Base-by-base conservation (phyloP, 2,329 filamentous ascomycete genomes). In the Acrocalymma vagum region DNA sequence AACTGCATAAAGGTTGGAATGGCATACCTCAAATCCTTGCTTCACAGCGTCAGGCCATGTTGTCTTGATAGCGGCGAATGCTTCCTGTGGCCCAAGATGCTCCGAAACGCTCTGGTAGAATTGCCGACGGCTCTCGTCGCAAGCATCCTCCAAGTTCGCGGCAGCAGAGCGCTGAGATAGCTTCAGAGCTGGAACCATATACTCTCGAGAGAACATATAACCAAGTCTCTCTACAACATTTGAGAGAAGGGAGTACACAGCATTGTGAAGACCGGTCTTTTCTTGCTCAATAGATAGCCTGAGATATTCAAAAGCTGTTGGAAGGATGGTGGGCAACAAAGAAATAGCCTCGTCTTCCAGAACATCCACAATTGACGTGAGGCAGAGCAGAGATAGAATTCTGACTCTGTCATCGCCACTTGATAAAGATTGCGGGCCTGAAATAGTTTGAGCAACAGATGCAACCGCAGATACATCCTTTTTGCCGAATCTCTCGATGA, bases 401-500 rank as follows among this genome's bases (percentile, higher is more conserved):
- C 86, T 86, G 31, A 96, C 81, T 17, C 83, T 82, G 52, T 81
- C 76, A 58, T 95, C 88, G 9, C 79, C 71, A 64, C 88, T 86
- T 24, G 87, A 88, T 32, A 97, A 80, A 50, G 90, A 93, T 51
- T 87, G 78, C 38, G 84, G 75, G 27, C 91, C 85, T 24, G 88
- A 85, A 57, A 99, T 87, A 2, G 86, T 87, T 44, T 84, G 78
- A 4, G 91, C 90, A 5, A 91, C 87, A 4, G 82, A 81, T 17
- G 87, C 79, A 29, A 96, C 87, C 29, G 84, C 85, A 53, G 87
- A 83, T 2, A 87, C 78, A 60, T 96, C 89, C 67, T 92, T 95
- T 76, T 94, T 95, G 54, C 94, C 95, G 66, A 96, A 97, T 67
- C 93, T 93, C 71, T 96, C 92, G 3, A 89, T 83, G 49, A 99